Evolutionary conservation across 2,329 filamentous ascomycete genomes (phyloP).

Genomic region (Drechslerella coelobrocha): DNA sequence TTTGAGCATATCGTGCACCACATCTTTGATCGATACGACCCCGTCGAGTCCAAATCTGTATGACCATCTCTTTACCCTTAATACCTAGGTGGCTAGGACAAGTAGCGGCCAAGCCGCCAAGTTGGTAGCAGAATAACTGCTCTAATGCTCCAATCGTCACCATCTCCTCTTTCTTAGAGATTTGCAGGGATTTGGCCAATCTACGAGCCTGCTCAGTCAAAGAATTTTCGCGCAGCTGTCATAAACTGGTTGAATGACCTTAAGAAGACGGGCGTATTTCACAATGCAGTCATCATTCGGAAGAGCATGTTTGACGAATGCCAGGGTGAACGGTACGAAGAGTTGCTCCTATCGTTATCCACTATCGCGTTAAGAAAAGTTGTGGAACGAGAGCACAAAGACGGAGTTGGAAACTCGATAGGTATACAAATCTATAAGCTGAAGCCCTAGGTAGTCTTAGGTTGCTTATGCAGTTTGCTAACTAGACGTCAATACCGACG

Average conservation of each 20-base stretch:
- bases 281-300: conserved; percentile 72
- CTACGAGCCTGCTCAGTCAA: conserved; percentile 84
- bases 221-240: conserved; percentile 84
- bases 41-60: conserved; percentile 75
- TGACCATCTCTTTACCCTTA: conserved; percentile 52
- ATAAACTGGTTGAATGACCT: conserved; percentile 80
- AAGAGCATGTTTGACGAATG: conserved; percentile 98
- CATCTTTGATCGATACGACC: conserved; percentile 83
- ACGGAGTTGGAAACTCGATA: conserved; percentile 50
- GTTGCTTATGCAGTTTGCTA: conserved; percentile 9
- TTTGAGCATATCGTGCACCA: conserved; percentile 92
- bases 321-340: conserved; percentile 86
- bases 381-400: conserved; percentile 51
- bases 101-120: not conserved
- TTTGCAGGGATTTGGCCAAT: conserved; percentile 89
- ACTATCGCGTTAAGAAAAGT: conserved; percentile 69
- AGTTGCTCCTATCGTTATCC: conserved; percentile 83
- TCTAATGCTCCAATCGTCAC: conserved; percentile 12
- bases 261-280: conserved; percentile 82
- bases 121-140: conserved; percentile 6
- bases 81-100: not conserved
- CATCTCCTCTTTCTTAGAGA: conserved; percentile 66
- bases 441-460: not conserved
- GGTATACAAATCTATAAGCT: conserved; percentile 9
- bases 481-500: conserved; percentile 3